Evolutionary conservation across 306 rosid genomes (phyloP).

Genomic region (Adenanthera pavonina): DNA sequence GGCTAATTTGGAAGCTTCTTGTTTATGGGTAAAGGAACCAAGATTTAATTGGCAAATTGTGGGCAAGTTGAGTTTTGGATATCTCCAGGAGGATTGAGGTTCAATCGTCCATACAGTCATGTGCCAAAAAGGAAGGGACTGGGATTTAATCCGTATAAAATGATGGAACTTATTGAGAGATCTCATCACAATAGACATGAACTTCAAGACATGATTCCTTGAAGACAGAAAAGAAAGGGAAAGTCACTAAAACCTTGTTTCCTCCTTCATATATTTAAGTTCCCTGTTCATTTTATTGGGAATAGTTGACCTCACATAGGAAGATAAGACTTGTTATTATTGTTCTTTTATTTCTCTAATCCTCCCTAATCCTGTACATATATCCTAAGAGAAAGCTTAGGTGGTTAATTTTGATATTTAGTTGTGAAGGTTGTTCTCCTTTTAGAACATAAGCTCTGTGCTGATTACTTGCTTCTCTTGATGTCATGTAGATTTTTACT

Average conservation of each 20-base stretch:
- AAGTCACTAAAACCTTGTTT: background rate
- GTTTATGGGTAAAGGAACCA: background rate
- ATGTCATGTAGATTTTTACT: background rate
- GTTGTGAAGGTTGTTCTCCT: background rate
- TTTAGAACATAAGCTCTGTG: background rate
- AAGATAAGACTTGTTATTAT: no score
- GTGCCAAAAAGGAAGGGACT: background rate
- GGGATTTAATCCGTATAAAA: constrained; percentile 5
- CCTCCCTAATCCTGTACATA: no score
- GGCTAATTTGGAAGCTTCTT: background rate
- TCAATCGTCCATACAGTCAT: background rate
- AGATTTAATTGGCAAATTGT: background rate
- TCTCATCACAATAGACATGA: background rate
- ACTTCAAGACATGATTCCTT: constrained; percentile 6
- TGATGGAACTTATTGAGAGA: background rate
- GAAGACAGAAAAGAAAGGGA: background rate
- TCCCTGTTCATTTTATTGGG: no score
- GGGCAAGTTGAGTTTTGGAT: background rate
- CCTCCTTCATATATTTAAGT: background rate
- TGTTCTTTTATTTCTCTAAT: no score
- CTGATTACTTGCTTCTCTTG: constrained; percentile 7
- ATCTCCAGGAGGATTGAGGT: background rate
- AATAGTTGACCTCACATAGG: no score
- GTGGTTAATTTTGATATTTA: background rate
- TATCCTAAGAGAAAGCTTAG: no score